phyloP scores from a whole-genome alignment of 2,329 filamentous ascomycete genomes.

The Diplodia seriata region DNA sequence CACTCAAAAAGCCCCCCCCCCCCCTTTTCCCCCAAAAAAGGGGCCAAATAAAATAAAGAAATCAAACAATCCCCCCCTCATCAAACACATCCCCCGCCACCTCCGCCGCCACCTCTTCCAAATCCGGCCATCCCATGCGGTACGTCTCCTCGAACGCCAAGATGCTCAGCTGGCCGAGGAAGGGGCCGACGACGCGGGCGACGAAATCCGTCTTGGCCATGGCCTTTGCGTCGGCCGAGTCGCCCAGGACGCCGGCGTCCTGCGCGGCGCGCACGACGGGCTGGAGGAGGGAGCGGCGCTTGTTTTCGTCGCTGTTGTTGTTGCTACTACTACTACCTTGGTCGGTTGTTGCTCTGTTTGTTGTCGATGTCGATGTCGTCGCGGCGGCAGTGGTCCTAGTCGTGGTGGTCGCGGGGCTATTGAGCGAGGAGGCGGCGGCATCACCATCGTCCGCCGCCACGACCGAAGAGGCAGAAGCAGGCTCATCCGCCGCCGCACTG shows the following conservation, averaged over 20 bases:
- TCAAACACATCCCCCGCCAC: slow-evolving; percentile 80
- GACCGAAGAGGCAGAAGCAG: too few relatives aligned
- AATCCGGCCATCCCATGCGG: slow-evolving; percentile 75
- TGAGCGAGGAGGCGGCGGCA: too few relatives aligned
- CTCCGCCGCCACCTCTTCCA: slow-evolving; percentile 66
- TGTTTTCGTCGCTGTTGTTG: slow-evolving; percentile 34
- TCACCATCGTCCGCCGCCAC: too few relatives aligned
- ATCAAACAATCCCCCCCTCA: slow-evolving; percentile 53
- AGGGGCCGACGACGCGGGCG: slow-evolving; percentile 79
- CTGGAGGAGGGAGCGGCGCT: slow-evolving; percentile 50
- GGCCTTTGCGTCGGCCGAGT: slow-evolving; percentile 62
- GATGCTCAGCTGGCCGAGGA: slow-evolving; percentile 91
- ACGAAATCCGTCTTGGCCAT: slow-evolving; percentile 68
- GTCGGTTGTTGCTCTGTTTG: too few relatives aligned
- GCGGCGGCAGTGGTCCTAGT: too few relatives aligned
- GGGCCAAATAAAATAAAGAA: too few relatives aligned
- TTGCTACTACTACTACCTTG: too few relatives aligned
- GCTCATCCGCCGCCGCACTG: neutral
- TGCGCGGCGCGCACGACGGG: slow-evolving; percentile 40
- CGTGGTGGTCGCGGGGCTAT: too few relatives aligned
- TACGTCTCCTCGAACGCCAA: slow-evolving; percentile 93
- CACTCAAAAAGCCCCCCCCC: too few relatives aligned
- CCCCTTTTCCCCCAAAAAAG: too few relatives aligned
- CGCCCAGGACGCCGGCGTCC: slow-evolving; percentile 45
- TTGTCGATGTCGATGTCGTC: too few relatives aligned